Evolutionary conservation across 495 filamentous ascomycete genomes (phyloP), one percentile per base, ranked within the genome.

Genomic region (Rostrohypoxylon terebratum): DNA sequence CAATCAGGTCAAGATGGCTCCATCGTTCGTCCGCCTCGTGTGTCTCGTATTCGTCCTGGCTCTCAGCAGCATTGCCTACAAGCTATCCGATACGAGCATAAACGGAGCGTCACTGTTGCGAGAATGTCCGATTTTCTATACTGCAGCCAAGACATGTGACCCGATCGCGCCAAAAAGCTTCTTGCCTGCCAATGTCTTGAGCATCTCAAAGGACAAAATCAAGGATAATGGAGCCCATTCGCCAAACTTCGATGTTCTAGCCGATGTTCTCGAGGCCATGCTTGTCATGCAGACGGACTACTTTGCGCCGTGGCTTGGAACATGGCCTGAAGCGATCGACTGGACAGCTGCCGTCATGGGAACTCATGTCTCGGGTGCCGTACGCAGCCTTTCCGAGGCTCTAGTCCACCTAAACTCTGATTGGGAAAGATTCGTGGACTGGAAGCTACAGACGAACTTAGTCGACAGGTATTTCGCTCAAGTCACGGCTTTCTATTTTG

Each of bases 301-400:
- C 79, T 98, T 96, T 78, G 83, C 89, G 59, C 77, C 90, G 28
- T 91, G 91, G 87, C 77, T 90, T 13, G 94, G 94, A 23, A 94
- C 87, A 14, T 98, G 94, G 94, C 93, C 96, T 9, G 82, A 82
- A 9, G 87, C 91, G 14, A 97, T 97, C 68, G 96, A 98, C 84
- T 98, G 95, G 95, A 98, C 95, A 1, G 90, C 91, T 5, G 95
- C 96, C 1, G 93, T 98, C 4, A 82, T 95, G 76, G 90, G 90
- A 36, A 96, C 95, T 0, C 89, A 96, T 58, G 80, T 98, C 55
- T 90, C 91, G 0, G 91, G 88, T 16, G 83, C 90, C 0, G 83
- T 95, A 2, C 82, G 83, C 14, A 87, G 90, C 16, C 81, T 97
- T 64, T 89, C 92, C 4, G 61, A 70, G 45, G 74, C 77, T 18